A percentile compares a stretch with the other conserved stretches of the same genome.
These are phyloP conservation scores for Chrysanthemum makinoi DNA, from an alignment of 129 eudicot genomes.

Conservation along the genomic window DNA sequence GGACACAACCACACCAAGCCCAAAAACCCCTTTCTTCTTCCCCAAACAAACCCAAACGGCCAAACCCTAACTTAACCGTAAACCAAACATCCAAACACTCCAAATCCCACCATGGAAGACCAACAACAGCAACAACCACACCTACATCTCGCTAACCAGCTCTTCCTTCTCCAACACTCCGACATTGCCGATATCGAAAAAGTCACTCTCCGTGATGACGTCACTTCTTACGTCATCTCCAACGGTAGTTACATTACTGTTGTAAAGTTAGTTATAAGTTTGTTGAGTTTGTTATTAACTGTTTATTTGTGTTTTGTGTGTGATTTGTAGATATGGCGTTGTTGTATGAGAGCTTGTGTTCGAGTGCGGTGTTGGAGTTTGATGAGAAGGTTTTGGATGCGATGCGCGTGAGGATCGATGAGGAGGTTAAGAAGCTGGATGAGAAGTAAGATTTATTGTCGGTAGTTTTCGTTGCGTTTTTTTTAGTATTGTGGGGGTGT, in stretches of 20 bases:
- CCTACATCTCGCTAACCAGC: conserved; percentile 76
- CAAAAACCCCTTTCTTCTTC: too few relatives aligned
- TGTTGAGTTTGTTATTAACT: not conserved
- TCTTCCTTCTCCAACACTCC: conserved; percentile 66
- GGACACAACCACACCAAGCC: too few relatives aligned
- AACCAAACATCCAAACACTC: too few relatives aligned
- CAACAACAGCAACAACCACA: conserved; percentile 49
- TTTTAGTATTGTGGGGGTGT: too few relatives aligned
- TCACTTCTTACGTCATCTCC: conserved; percentile 43
- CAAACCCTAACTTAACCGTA: too few relatives aligned
- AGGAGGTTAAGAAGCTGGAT: conserved; percentile 73
- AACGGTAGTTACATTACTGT: conserved; percentile 44
- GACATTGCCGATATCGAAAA: conserved; percentile 87
- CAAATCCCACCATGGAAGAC: too few relatives aligned
- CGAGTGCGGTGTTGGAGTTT: conserved; percentile 50
- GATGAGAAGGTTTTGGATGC: conserved; percentile 76
- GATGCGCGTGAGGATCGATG: conserved; percentile 67
- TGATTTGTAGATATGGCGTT: conserved; percentile 73
- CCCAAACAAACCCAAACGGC: too few relatives aligned
- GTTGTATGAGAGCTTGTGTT: conserved; percentile 69
- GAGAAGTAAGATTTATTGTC: conserved; percentile 56
- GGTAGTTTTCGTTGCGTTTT: too few relatives aligned
- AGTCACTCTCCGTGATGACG: conserved; percentile 85
- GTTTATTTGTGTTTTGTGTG: not conserved
- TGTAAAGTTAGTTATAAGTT: not conserved